These are phyloP conservation scores for Saposhnikovia divaricata DNA, from an alignment of 129 eudicot genomes.

Conservation along the genomic window DNA sequence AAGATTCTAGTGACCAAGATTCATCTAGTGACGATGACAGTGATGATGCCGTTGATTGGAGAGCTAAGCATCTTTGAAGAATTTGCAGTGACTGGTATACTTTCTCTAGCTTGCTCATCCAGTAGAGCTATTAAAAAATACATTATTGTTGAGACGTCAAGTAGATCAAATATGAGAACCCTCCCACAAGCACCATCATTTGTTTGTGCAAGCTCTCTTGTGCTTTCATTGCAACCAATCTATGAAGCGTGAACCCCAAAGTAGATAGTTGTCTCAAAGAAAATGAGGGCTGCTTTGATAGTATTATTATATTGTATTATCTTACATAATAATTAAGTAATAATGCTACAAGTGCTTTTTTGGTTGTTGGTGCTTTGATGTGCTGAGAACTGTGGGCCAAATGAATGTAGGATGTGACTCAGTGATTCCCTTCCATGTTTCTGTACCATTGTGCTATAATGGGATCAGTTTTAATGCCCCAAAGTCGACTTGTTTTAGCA, in stretches of 20 bases:
- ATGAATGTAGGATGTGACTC: background rate
- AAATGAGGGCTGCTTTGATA: background rate
- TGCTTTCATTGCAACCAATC: background rate
- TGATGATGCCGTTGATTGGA: slow-evolving; percentile 83
- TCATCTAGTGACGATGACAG: slow-evolving; percentile 80
- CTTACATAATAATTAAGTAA: background rate
- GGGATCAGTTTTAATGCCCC: background rate
- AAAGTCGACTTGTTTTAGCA: background rate
- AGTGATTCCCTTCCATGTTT: background rate
- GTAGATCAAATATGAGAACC: background rate
- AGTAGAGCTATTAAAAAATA: background rate
- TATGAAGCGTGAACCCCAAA: background rate
- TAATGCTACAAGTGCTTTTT: background rate
- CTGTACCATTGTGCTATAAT: background rate
- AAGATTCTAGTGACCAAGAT: slow-evolving; percentile 35
- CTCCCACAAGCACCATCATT: background rate
- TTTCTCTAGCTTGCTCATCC: background rate
- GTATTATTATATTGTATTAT: background rate
- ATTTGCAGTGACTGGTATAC: background rate
- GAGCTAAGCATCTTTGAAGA: slow-evolving; percentile 74
- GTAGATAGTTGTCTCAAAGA: background rate
- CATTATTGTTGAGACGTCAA: background rate
- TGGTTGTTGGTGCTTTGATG: background rate
- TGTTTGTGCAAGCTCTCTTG: background rate
- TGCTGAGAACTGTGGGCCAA: background rate